Evolutionary conservation across 1,139 yeast genomes (phyloP), one percentile per base, ranked within the genome.

Genomic region (Taiozyma onychis): DNA sequence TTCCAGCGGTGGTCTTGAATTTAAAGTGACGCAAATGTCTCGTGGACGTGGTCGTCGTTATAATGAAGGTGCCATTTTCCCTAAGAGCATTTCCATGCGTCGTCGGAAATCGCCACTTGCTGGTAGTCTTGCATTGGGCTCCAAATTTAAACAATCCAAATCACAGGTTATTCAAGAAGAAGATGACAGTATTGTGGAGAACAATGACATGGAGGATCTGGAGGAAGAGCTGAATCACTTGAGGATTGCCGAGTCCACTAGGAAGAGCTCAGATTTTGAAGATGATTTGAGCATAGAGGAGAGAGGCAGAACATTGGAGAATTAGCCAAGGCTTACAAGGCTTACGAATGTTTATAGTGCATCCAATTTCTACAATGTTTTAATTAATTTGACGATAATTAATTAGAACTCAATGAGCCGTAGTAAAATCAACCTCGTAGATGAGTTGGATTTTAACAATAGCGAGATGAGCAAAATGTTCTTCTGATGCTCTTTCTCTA

Each of bases 21-120:
- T 48, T 43, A 48, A 51, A 30, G 47, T 49, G 5, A 39, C 43
- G 13, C 28, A 39, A 7, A 39, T 39, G 16, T 47, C 52, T 1
- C 34, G 52, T 5, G 35, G 35, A 6, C 51, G 60, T 6, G 80
- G 76, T 4, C 50, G 60, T 41, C 44, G 51, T 32, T 53, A 48
- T 35, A 51, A 57, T 34, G 62, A 59, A 55, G 73, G 57, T 75
- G 74, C 52, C 58, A 68, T 60, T 51, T 70, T 62, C 44, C 64
- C 64, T 5, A 56, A 51, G 42, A 47, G 51, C 6, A 53, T 64
- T 67, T 76, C 27, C 28, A 39, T 22, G 62, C 71, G 67, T 71
- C 73, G 71, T 66, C 80, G 62, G 66, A 80, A 69, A 67, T 78
- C 64, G 3, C 71, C 74, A 16, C 54, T 69, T 10, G 70, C 70